phyloP scores from a whole-genome alignment of 805 yeast species.

The Candida loeiensis region DNA sequence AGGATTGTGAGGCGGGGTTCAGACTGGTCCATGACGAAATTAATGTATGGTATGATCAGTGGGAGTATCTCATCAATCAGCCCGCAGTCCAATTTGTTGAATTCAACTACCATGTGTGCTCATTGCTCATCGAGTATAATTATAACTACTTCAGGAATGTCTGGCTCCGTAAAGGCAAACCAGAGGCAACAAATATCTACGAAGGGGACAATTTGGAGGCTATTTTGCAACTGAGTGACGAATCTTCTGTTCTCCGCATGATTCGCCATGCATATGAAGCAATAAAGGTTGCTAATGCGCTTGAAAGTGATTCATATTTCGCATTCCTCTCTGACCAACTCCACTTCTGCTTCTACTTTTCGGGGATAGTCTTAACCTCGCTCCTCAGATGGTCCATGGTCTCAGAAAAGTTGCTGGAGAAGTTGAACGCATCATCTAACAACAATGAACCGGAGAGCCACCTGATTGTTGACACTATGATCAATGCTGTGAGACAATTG shows the following conservation, averaged over 20 bases:
- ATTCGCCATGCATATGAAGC: constrained; percentile 41
- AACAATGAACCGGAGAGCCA: background rate
- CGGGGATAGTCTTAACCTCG: constrained; percentile 36
- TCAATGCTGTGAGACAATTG: constrained; percentile 9
- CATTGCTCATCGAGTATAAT: constrained; percentile 47
- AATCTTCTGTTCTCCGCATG: constrained; percentile 30
- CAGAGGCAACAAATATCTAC: constrained; percentile 8
- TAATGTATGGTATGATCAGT: constrained; percentile 60
- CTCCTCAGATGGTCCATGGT: constrained; percentile 13
- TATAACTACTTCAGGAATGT: constrained; percentile 23
- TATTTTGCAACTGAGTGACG: constrained; percentile 25
- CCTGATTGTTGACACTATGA: background rate
- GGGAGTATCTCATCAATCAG: constrained; percentile 67
- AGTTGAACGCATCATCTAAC: background rate
- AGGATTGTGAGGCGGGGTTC: constrained; percentile 15
- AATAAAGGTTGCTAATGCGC: constrained; percentile 37
- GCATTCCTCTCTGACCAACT: constrained; percentile 70
- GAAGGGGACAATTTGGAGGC: constrained; percentile 21
- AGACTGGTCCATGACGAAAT: constrained; percentile 45
- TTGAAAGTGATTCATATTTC: constrained; percentile 54
- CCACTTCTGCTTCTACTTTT: constrained; percentile 49
- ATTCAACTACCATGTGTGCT: constrained; percentile 62
- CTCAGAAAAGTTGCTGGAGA: background rate
- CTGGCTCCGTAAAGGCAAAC: background rate
- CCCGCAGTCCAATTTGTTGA: constrained; percentile 74